Percentiles rank a stretch among this genome's conserved stretches.
These are phyloP conservation scores for Malassezia pachydermatis DNA, from an alignment of 1,284 basidiomycete genomes.

Conservation along the genomic window DNA sequence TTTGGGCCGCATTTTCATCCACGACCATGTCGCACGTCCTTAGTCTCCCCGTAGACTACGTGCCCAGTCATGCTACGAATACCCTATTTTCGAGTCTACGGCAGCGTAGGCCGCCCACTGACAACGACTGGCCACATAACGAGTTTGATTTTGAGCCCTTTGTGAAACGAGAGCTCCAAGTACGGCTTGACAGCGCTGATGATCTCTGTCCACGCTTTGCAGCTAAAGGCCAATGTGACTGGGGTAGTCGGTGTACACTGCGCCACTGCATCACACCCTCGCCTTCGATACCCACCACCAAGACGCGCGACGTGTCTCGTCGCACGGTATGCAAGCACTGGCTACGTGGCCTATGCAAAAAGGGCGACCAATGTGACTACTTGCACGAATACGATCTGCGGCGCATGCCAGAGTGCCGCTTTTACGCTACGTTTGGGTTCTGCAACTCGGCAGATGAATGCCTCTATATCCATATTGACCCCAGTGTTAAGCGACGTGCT, in stretches of 20 bases:
- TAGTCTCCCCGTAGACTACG: slow-evolving; percentile 12
- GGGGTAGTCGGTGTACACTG: slow-evolving; percentile 25
- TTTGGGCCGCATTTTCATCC: background rate
- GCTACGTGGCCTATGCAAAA: slow-evolving; percentile 95
- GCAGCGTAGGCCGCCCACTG: slow-evolving; percentile 12
- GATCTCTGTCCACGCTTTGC: slow-evolving; percentile 37
- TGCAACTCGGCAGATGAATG: slow-evolving; percentile 97
- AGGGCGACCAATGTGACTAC: slow-evolving; percentile 95
- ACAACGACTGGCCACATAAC: slow-evolving; percentile 55
- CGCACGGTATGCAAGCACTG: slow-evolving; percentile 88
- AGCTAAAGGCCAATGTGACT: slow-evolving; percentile 20
- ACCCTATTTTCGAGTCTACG: slow-evolving; percentile 17
- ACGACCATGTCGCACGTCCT: slow-evolving; percentile 11
- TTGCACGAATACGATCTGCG: slow-evolving; percentile 96
- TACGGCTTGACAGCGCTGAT: slow-evolving; percentile 79
- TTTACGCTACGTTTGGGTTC: slow-evolving; percentile 96
- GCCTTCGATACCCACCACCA: slow-evolving; percentile 15
- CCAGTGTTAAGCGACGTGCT: slow-evolving; percentile 64
- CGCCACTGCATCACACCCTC: slow-evolving; percentile 31
- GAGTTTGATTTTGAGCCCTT: slow-evolving; percentile 73
- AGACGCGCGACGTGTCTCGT: slow-evolving; percentile 52
- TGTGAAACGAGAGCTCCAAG: slow-evolving; percentile 69
- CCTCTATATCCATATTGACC: slow-evolving; percentile 92
- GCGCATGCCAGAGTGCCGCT: slow-evolving; percentile 98
- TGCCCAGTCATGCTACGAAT: slow-evolving; percentile 14